A percentile compares a stretch with the other conserved stretches of the same genome.
Evolutionary conservation across 2,329 filamentous ascomycete genomes (phyloP).

Genomic region (Talaromyces sp.): DNA sequence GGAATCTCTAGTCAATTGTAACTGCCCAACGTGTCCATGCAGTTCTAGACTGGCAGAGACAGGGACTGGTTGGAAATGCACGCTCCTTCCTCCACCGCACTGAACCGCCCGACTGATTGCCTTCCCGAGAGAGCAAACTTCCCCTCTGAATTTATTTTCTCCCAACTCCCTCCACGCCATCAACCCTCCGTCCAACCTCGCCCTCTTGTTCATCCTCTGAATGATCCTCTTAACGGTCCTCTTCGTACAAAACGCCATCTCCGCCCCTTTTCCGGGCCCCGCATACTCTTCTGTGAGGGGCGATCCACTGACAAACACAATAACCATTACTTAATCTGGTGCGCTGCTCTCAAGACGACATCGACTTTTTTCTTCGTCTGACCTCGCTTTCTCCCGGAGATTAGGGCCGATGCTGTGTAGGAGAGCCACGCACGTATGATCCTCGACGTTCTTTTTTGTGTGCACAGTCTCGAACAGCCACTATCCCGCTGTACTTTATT

Average conservation of each 20-base stretch:
- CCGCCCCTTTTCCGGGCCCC: constrained; percentile 5
- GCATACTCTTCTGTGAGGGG: constrained; percentile 8
- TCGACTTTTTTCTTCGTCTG: constrained; percentile 7
- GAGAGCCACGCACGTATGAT: not conserved
- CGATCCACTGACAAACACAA: constrained; percentile 3
- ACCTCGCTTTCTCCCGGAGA: constrained; percentile 8
- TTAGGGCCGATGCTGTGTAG: constrained; percentile 2
- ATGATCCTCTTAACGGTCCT: not conserved
- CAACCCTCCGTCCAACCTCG: not conserved
- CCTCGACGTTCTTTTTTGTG: not conserved
- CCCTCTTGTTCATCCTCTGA: not conserved
- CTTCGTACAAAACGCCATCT: not conserved
- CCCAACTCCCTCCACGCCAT: not conserved
- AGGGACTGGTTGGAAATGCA: not conserved
- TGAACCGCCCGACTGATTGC: not conserved
- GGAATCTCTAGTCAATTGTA: not conserved
- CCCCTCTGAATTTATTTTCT: not conserved
- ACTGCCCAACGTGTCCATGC: not conserved
- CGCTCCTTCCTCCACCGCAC: not conserved
- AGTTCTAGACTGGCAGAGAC: not conserved
- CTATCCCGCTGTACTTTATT: not conserved
- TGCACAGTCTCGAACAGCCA: not conserved
- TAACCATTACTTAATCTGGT: constrained; percentile 14
- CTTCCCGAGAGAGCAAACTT: not conserved
- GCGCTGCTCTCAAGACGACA: constrained; percentile 1